phyloP scores from a whole-genome alignment of 2,329 filamentous ascomycete species.

The Talaromyces funiculosus region DNA sequence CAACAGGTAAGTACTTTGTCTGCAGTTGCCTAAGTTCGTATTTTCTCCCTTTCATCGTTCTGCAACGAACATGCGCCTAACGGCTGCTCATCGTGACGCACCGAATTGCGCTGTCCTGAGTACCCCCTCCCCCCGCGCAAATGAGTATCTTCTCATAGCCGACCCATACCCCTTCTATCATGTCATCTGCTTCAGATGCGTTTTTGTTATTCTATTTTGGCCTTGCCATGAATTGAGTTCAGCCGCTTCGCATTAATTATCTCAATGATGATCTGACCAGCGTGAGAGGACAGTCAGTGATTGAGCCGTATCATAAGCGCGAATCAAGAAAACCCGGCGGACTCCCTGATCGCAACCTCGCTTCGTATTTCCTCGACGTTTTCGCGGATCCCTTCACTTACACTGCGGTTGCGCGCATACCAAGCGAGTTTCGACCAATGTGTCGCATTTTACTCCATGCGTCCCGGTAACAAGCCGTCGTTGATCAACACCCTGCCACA shows the following conservation, averaged over 20 bases:
- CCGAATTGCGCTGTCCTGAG: not conserved
- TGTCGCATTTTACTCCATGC: constrained; percentile 36
- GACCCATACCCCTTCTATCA: not conserved
- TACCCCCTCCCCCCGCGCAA: constrained; percentile 10
- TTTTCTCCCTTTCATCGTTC: not conserved
- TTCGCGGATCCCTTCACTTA: not conserved
- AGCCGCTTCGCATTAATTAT: not conserved
- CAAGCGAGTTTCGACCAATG: constrained; percentile 28
- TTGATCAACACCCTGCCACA: constrained; percentile 29
- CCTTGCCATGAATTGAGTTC: not conserved
- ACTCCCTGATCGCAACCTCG: not conserved
- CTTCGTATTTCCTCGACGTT: not conserved
- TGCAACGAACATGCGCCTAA: not conserved
- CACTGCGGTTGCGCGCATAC: not conserved
- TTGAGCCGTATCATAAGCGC: not conserved
- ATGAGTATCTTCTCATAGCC: constrained; percentile 3
- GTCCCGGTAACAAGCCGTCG: constrained; percentile 30
- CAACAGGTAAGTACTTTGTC: not conserved
- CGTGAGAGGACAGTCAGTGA: not conserved
- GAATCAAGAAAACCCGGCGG: not conserved
- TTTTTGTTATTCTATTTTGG: not conserved
- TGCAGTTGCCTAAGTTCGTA: not conserved
- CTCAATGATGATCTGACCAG: not conserved
- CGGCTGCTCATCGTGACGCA: not conserved
- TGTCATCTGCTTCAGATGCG: not conserved